A percentile compares a stretch with the other conserved stretches of the same genome.
Evolutionary conservation across 164 flowering plant genomes (phyloP).

Genomic region (Tetrastigma voinierianum): DNA sequence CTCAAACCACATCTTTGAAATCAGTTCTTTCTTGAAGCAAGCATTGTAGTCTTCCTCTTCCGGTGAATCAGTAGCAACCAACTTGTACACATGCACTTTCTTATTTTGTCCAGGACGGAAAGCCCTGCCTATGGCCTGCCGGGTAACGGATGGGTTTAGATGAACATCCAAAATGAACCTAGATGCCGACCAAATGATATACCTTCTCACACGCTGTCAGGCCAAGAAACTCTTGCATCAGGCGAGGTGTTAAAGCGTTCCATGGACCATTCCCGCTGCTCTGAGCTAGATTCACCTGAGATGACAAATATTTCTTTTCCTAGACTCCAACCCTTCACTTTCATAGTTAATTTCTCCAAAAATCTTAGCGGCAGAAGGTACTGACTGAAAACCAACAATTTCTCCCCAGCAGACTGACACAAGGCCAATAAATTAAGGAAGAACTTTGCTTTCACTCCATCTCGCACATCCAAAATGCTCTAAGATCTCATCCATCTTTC

Average conservation of each 20-base stretch:
- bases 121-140: conserved; percentile 88
- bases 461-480: conserved; percentile 44
- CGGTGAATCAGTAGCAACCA: conserved; percentile 74
- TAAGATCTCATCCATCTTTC: conserved; percentile 37
- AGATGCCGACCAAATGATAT: conserved; percentile 95
- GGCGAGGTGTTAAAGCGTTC: conserved; percentile 71
- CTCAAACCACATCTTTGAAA: conserved; percentile 90
- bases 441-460: conserved; percentile 89
- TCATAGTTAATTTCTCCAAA: conserved; percentile 57
- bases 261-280: conserved; percentile 60
- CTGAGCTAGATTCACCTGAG: conserved; percentile 66
- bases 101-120: conserved; percentile 87
- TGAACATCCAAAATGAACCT: conserved; percentile 80
- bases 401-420: conserved; percentile 74
- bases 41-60: conserved; percentile 72
- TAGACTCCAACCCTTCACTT: conserved; percentile 53
- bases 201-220: conserved; percentile 97
- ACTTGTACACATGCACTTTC: conserved; percentile 66
- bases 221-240: conserved; percentile 77
- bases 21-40: conserved; percentile 71
- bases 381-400: conserved; percentile 84
- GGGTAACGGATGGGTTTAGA: conserved; percentile 84
- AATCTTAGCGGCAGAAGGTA: conserved; percentile 80
- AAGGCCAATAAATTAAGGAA: conserved; percentile 60
- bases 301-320: conserved; percentile 72